A percentile compares a stretch with the other conserved stretches of the same genome.
Conservation (phyloP, 1,139 yeast species). For the Yamadazyma friedrichii region DNA sequence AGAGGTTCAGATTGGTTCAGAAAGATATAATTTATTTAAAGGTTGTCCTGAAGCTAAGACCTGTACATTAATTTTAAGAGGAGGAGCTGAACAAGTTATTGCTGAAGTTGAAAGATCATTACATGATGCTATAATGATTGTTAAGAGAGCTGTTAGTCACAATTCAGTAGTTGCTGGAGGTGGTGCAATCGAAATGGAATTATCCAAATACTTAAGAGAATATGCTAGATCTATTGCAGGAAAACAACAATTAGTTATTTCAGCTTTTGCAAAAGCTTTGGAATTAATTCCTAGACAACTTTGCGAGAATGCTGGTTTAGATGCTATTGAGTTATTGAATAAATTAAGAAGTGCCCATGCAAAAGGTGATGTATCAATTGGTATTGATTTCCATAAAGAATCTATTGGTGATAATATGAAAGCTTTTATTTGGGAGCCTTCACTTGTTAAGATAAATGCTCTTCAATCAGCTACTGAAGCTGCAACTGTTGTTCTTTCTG, state of each 20-base stretch:
- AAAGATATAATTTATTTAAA: slow-evolving; percentile 85
- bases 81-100: slow-evolving; percentile 98
- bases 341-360: slow-evolving; percentile 91
- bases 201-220: slow-evolving; percentile 85
- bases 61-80: slow-evolving; percentile 89
- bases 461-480: slow-evolving; percentile 97
- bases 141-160: slow-evolving; percentile 88
- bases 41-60: slow-evolving; percentile 94
- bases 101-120: slow-evolving; percentile 97
- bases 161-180: slow-evolving; percentile 95
- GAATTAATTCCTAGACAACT: slow-evolving; percentile 96
- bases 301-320: slow-evolving; percentile 97
- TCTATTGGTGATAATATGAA: slow-evolving; percentile 81
- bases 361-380: slow-evolving; percentile 87
- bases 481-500: slow-evolving; percentile 84
- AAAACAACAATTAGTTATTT: slow-evolving; percentile 87
- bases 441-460: slow-evolving; percentile 92
- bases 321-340: slow-evolving; percentile 89
- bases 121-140: slow-evolving; percentile 98
- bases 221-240: slow-evolving; percentile 88
- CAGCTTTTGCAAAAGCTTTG: slow-evolving; percentile 90
- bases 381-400: slow-evolving; percentile 88
- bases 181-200: slow-evolving; percentile 98
- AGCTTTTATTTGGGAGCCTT: slow-evolving; percentile 96
- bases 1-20: slow-evolving; percentile 94